Evolutionary conservation across 768 basidiomycete species (phyloP).

Genomic region (Xerocomellus intermedius): DNA sequence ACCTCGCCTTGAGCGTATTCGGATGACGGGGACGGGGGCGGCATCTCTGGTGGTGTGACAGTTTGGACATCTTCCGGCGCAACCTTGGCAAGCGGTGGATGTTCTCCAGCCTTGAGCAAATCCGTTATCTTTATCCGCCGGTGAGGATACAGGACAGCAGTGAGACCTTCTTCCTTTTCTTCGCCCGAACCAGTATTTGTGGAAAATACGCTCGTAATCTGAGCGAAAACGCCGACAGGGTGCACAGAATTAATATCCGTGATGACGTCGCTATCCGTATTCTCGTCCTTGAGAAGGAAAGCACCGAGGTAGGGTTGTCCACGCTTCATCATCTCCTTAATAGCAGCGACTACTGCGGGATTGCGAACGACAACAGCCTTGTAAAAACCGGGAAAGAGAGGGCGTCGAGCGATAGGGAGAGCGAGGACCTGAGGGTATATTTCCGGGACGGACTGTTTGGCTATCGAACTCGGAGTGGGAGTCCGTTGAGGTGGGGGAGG

Average conservation of each 20-base stretch:
- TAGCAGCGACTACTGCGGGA: slow-evolving; percentile 85
- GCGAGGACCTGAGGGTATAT: slow-evolving; percentile 92
- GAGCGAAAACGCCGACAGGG: slow-evolving; percentile 92
- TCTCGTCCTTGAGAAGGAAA: slow-evolving; percentile 92
- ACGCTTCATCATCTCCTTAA: slow-evolving; percentile 95
- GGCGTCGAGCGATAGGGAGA: slow-evolving; percentile 90
- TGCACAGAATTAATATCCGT: slow-evolving; percentile 86
- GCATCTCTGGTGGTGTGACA: slow-evolving; percentile 44
- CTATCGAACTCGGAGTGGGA: slow-evolving; percentile 53
- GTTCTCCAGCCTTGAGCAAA: slow-evolving; percentile 66
- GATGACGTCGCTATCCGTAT: slow-evolving; percentile 90
- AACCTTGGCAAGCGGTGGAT: slow-evolving; percentile 34
- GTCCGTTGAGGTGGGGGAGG: slow-evolving; percentile 39
- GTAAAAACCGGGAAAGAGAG: slow-evolving; percentile 97
- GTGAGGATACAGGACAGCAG: slow-evolving; percentile 93
- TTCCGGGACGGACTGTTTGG: slow-evolving; percentile 87
- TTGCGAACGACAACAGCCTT: slow-evolving; percentile 95
- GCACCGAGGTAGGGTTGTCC: slow-evolving; percentile 97
- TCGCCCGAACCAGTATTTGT: slow-evolving; percentile 52
- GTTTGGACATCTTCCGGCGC: slow-evolving; percentile 41
- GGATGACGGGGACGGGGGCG: slow-evolving; percentile 32
- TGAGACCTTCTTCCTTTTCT: slow-evolving; percentile 84
- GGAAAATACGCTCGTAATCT: slow-evolving; percentile 91
- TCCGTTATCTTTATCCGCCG: slow-evolving; percentile 87
- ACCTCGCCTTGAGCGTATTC: slow-evolving; percentile 24